Conservation (phyloP, 2,329 filamentous ascomycete genomes). For the Grosmannia clavigera region DNA sequence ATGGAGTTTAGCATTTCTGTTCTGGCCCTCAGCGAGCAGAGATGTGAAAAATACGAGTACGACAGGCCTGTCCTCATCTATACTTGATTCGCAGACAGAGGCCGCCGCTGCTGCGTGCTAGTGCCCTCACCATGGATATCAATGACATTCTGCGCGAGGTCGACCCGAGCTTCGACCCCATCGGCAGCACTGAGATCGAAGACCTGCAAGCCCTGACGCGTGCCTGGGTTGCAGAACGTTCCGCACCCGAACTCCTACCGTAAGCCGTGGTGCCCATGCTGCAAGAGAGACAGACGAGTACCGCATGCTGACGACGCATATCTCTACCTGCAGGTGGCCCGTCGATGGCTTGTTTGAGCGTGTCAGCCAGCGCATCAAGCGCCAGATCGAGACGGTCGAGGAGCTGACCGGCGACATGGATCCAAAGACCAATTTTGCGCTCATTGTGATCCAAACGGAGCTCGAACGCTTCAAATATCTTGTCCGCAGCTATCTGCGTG, state of each 20-base stretch:
- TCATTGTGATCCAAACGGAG: constrained; percentile 94
- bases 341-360: constrained; percentile 68
- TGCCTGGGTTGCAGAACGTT: constrained; percentile 86
- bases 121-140: constrained; percentile 49
- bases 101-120: background rate
- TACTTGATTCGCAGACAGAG: background rate
- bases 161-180: constrained; percentile 42
- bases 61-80: background rate
- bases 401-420: constrained; percentile 72
- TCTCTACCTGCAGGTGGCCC: constrained; percentile 37
- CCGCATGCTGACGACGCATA: background rate
- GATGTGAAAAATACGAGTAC: background rate
- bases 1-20: background rate
- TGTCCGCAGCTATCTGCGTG: constrained; percentile 68
- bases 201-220: constrained; percentile 85
- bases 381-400: constrained; percentile 26
- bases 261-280: constrained; percentile 27
- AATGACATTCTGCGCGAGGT: constrained; percentile 69
- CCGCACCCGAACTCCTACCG: constrained; percentile 75
- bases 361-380: constrained; percentile 50
- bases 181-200: constrained; percentile 43
- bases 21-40: background rate
- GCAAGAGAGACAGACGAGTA: background rate
- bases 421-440: constrained; percentile 78
- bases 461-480: constrained; percentile 90